Conservation (phyloP, 768 basidiomycete genomes). For the Xerocomellus amylosporus region DNA sequence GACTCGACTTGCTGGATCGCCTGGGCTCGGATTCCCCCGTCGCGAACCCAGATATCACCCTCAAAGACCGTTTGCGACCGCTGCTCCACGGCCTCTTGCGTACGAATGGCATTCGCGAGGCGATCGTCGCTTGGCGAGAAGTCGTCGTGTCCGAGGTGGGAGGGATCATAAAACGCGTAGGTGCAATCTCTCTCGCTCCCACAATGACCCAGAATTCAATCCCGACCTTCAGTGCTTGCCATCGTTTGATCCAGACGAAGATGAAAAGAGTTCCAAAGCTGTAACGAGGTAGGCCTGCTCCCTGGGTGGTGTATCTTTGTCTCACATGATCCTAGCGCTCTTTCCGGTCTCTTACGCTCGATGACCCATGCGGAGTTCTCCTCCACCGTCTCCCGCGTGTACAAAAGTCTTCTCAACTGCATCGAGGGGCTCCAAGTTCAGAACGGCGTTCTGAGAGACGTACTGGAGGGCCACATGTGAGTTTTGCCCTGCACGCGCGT, state of each 20-base stretch:
- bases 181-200: slow-evolving; percentile 24
- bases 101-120: slow-evolving; percentile 69
- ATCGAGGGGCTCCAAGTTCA: slow-evolving; percentile 69
- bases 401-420: slow-evolving; percentile 57
- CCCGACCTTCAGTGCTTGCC: slow-evolving; percentile 51
- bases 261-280: slow-evolving; percentile 36
- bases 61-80: slow-evolving; percentile 67
- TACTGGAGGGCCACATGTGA: slow-evolving; percentile 50
- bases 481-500: slow-evolving; percentile 4
- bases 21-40: slow-evolving; percentile 31
- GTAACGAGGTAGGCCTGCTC: slow-evolving; percentile 20
- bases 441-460: slow-evolving; percentile 51
- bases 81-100: slow-evolving; percentile 74
- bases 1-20: slow-evolving; percentile 60
- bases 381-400: slow-evolving; percentile 57
- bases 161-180: slow-evolving; percentile 56
- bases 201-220: neutral
- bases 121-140: slow-evolving; percentile 66
- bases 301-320: neutral
- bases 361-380: slow-evolving; percentile 73
- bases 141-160: slow-evolving; percentile 61
- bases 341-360: slow-evolving; percentile 56
- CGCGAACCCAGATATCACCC: slow-evolving; percentile 37
- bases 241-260: slow-evolving; percentile 54
- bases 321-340: slow-evolving; percentile 24